Evolutionary conservation across 2,329 filamentous ascomycete genomes (phyloP).

Genomic region (Penicillium glabrum): DNA sequence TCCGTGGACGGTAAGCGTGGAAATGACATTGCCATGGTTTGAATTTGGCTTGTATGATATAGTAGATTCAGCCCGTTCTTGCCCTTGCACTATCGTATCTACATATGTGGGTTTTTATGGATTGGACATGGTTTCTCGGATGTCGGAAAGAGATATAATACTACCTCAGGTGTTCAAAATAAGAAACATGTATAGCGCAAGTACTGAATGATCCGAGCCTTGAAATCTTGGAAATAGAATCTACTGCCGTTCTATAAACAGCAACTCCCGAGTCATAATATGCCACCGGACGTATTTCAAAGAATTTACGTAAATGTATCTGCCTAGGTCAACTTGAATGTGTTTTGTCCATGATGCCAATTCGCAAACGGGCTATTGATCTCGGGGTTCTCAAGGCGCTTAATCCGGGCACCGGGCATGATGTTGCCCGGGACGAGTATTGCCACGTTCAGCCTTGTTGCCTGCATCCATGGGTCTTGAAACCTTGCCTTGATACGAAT

Average conservation of each 20-base stretch:
- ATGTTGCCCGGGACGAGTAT: neutral
- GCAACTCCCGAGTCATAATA: no score
- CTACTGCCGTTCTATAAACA: no score
- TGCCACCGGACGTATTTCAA: no score
- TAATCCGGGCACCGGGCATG: neutral
- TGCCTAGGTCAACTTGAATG: neutral
- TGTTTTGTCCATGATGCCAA: neutral
- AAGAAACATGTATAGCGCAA: neutral
- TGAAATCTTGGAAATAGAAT: no score
- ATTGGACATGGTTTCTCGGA: neutral
- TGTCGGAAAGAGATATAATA: neutral
- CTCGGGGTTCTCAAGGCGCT: neutral
- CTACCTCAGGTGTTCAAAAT: neutral
- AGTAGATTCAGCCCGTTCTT: no score
- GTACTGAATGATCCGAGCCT: neutral
- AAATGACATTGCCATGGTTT: neutral
- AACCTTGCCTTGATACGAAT: neutral
- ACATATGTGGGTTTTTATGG: neutral
- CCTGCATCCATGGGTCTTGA: neutral
- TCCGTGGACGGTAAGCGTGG: constrained; percentile 54
- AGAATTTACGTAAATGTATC: neutral
- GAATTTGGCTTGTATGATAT: neutral
- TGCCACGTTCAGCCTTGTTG: neutral
- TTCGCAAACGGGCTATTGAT: neutral
- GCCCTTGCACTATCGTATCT: neutral